These are phyloP conservation scores for Yamadazyma takamatsuzukensis DNA, from an alignment of 805 yeast genomes.

Conservation along the genomic window DNA sequence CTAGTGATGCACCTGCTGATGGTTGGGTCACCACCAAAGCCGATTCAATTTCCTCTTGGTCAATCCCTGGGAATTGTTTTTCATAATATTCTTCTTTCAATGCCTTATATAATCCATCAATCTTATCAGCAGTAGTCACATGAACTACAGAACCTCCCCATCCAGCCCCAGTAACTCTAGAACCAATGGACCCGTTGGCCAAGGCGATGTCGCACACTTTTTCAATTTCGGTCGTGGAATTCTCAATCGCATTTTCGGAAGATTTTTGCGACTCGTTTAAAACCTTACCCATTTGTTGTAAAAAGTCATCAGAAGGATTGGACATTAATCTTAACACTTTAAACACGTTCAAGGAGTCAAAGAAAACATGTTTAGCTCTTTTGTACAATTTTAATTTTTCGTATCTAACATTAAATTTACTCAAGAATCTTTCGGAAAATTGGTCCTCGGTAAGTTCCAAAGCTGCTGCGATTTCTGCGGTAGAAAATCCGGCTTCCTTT, in stretches of 20 bases:
- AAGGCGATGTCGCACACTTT: constrained; percentile 51
- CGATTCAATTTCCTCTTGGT: constrained; percentile 40
- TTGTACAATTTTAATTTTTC: constrained; percentile 52
- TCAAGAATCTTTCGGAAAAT: constrained; percentile 42
- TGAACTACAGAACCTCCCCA: constrained; percentile 77
- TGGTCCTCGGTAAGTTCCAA: constrained; percentile 42
- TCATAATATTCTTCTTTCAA: constrained; percentile 50
- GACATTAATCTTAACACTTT: constrained; percentile 42
- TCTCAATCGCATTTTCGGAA: constrained; percentile 45
- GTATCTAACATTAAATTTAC: constrained; percentile 54
- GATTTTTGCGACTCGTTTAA: constrained; percentile 55
- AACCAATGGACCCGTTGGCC: constrained; percentile 56
- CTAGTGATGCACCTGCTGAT: constrained; percentile 46
- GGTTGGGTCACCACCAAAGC: constrained; percentile 57
- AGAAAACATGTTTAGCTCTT: constrained; percentile 60
- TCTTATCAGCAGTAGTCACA: constrained; percentile 45
- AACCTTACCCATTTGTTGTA: constrained; percentile 45
- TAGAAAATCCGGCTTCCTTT: constrained; percentile 44
- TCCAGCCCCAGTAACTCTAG: constrained; percentile 78
- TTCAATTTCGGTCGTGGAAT: constrained; percentile 54
- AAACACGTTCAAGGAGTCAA: constrained; percentile 59
- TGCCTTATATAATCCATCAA: constrained; percentile 36
- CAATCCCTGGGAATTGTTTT: constrained; percentile 44
- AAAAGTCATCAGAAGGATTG: constrained; percentile 29
- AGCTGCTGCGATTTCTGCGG: constrained; percentile 43